Evolutionary conservation across 306 rosid species (phyloP).

Genomic region (Parietaria judaica): DNA sequence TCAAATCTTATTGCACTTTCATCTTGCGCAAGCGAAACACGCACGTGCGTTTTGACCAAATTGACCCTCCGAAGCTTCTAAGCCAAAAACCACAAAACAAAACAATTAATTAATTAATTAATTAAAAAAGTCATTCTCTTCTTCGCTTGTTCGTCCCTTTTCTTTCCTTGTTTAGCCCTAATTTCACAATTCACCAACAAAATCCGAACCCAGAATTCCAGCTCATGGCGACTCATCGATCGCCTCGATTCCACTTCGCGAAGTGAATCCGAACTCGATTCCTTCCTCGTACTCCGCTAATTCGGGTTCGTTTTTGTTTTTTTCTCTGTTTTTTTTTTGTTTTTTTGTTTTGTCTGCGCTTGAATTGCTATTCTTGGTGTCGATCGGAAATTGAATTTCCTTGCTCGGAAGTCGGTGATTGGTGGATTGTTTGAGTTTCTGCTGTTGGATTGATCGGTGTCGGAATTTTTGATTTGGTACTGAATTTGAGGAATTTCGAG

Average conservation of each 20-base stretch:
- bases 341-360: neutral
- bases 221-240: constrained; percentile 12
- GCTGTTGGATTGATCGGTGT: constrained; percentile 7
- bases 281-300: constrained; percentile 7
- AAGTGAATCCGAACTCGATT: constrained; percentile 11
- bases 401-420: constrained; percentile 17
- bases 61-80: constrained; percentile 11
- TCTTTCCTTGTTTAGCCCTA: constrained; percentile 29
- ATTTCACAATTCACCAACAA: constrained; percentile 12
- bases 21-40: neutral
- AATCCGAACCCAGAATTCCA: neutral
- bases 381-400: constrained; percentile 11
- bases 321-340: constrained; percentile 7
- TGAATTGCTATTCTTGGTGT: constrained; percentile 14
- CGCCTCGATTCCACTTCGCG: constrained; percentile 13
- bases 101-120: neutral
- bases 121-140: neutral
- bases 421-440: constrained; percentile 3
- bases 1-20: neutral
- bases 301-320: constrained; percentile 31
- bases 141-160: constrained; percentile 2
- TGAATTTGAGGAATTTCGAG: constrained; percentile 11
- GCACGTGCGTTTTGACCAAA: neutral
- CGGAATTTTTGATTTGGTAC: constrained; percentile 6
- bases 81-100: constrained; percentile 35